Evolutionary conservation across 2,329 filamentous ascomycete genomes (phyloP).

Genomic region (Truncatella angustata): DNA sequence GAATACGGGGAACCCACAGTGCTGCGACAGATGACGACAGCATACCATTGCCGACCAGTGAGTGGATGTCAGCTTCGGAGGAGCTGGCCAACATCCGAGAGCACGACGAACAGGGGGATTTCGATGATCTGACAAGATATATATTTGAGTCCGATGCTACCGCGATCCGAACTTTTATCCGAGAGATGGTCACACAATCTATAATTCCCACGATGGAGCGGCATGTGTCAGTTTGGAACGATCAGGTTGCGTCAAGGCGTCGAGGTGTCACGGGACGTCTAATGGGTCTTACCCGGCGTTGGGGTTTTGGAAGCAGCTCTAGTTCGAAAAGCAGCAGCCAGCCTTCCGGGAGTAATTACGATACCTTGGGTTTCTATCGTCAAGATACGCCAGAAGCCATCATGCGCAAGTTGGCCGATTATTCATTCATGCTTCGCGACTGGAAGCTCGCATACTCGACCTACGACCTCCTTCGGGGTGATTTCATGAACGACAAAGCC

Average conservation of each 20-base stretch:
- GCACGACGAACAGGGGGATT: conserved; percentile 66
- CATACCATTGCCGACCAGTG: conserved; percentile 73
- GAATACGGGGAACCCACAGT: conserved; percentile 81
- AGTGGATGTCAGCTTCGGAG: conserved; percentile 87
- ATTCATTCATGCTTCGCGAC: conserved; percentile 94
- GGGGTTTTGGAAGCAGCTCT: conserved; percentile 72
- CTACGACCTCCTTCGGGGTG: conserved; percentile 83
- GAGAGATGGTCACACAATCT: conserved; percentile 94
- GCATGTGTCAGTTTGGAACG: conserved; percentile 88
- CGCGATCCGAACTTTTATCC: conserved; percentile 82
- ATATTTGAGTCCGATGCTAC: conserved; percentile 92
- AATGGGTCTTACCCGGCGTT: conserved; percentile 89
- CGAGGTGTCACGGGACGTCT: conserved; percentile 90
- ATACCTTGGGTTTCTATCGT: conserved; percentile 76
- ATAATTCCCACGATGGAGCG: conserved; percentile 96
- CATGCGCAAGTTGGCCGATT: conserved; percentile 91
- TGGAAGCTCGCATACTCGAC: conserved; percentile 91
- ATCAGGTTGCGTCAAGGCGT: conserved; percentile 88
- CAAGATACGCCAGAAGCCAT: conserved; percentile 84
- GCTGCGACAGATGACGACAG: conserved; percentile 90
- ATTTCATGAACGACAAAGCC: conserved; percentile 93
- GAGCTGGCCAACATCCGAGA: conserved; percentile 73
- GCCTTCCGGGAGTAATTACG: conserved; percentile 66
- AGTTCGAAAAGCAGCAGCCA: conserved; percentile 57
- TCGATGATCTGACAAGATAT: conserved; percentile 70